Base-by-base conservation (phyloP, 345 rosid genomes). In the Salix brachista region DNA sequence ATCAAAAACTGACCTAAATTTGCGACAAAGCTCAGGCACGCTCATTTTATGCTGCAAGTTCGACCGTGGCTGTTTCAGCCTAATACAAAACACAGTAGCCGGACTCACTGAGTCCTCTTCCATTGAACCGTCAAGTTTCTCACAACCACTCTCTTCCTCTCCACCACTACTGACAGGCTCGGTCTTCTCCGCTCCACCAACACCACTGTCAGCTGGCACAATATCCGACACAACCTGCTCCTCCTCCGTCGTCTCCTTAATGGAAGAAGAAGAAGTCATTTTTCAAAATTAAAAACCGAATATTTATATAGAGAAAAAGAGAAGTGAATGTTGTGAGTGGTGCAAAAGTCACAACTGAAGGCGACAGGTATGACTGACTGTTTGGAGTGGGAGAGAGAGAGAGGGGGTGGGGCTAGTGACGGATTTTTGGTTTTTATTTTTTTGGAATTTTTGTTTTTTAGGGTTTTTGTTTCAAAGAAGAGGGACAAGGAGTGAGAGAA, bases 21-120 rank as follows among this genome's bases (percentile, higher is more conserved):
- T 93, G 78, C 97, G 94, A 79, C 97, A 93, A 70, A 93, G 71
- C 36, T 93, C 97, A 42, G 97, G 97, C 42, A 93, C 94, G 32
- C 94, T 91, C 97, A 93, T 93, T 84, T 93, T 96, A 73, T 93
- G 89, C 84, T 79, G 87, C 88, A 96, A 81, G 81, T 91, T 90
- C 71, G 98, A 91, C 72, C 90, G 80, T 42, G 98, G 97, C 75
- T 96, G 99, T 75, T 87, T 96, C 44, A 96, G 96, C 80, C 93
- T 82, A 50, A 96, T 91, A 66, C 92, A 87, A 80, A 93, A 96
- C 46, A 96, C 98, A 5, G 96, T 91, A 66, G 98, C 96, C 0
- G 98, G 98, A 80, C 84, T 86, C 34, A 82, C 89, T 2, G 87
- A 69, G 80, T 93, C 99, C 77, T 90, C 97, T 77, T 91, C 94